Conservation (phyloP, 305 asterid species). For the Fraxinus nigra region DNA sequence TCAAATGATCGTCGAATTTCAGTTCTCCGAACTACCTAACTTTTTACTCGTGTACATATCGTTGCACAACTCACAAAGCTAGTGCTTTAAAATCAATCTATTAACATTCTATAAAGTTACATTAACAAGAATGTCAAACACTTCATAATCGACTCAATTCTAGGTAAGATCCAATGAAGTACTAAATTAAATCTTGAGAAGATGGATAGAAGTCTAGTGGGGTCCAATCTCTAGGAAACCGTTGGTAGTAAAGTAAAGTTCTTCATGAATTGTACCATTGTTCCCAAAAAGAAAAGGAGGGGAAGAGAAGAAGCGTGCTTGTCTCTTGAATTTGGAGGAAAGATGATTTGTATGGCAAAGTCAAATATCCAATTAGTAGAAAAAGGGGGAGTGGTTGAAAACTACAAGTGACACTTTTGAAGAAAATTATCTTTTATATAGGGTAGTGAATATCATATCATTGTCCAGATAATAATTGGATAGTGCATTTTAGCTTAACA, state of each 20-base stretch:
- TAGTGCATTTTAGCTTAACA: neutral
- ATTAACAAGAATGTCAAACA: neutral
- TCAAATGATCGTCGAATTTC: neutral
- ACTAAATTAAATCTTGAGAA: neutral
- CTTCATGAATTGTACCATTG: neutral
- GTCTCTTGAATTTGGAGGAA: neutral
- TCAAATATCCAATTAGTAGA: neutral
- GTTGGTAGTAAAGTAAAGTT: neutral
- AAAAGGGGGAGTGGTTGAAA: neutral
- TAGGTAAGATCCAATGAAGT: neutral
- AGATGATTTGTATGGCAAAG: neutral
- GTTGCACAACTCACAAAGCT: neutral
- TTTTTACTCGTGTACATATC: neutral
- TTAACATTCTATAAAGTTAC: neutral
- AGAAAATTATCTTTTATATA: neutral
- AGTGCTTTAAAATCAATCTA: neutral
- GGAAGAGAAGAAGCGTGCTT: neutral
- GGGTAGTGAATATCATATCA: neutral
- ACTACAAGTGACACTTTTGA: neutral
- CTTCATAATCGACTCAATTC: neutral
- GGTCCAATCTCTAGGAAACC: neutral
- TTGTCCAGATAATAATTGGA: neutral
- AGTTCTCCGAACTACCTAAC: neutral
- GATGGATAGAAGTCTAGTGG: neutral
- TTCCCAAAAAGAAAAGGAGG: neutral